Evolutionary conservation across 352 stramenopile genomes (phyloP), one percentile per base, ranked within the genome.

Genomic region (Phytophthora pisi): DNA sequence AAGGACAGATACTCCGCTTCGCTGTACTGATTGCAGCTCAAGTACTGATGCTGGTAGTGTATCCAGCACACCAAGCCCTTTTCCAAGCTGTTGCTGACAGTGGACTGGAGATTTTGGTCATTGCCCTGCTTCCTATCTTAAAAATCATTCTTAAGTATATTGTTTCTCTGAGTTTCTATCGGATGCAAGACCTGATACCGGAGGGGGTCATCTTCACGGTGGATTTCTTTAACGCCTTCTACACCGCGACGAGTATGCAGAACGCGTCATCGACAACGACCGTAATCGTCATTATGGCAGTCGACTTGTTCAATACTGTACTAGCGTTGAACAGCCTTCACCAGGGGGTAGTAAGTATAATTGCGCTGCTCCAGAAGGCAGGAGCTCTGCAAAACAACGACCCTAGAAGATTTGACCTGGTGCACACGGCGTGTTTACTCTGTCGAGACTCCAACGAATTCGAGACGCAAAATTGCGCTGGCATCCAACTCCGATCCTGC

Each of bases 161-260:
- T 30, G 45, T 71, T 11, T 36, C 67, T 1, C 46, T 51, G 3
- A 57, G 45, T 36, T 58, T 55, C 23, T 16, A 18, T 18, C 36
- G 59, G n/a, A 57, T 63, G 23, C 34, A 72, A 1, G 68, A 71
- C 24, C 24, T 65, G n/a, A 60, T 72, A 23, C 68, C 68, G 1
- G 52, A 63, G 11, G 31, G 54, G 2, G 68, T 67, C n/a, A 71
- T 68, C 24, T 71, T 75, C 51, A 68, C 24, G 3, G 57, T 71
- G 5, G 62, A 66, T 36, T 66, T 61, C 28, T 70, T 65, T 31
- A 74, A 77, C 30, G 51, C 60, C 1, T 28, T 74, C 7, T 74
- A 70, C 52, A 23, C 74, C 26, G 61, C 65, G 13, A 64, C 60
- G 2, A 60, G 57, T n/a, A 72, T 72, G 64, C 51, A 72, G n/a